Evolutionary conservation across 2,329 filamentous ascomycete species (phyloP), one percentile per base, ranked within the genome.

Genomic region (Karstenula rhodostoma): DNA sequence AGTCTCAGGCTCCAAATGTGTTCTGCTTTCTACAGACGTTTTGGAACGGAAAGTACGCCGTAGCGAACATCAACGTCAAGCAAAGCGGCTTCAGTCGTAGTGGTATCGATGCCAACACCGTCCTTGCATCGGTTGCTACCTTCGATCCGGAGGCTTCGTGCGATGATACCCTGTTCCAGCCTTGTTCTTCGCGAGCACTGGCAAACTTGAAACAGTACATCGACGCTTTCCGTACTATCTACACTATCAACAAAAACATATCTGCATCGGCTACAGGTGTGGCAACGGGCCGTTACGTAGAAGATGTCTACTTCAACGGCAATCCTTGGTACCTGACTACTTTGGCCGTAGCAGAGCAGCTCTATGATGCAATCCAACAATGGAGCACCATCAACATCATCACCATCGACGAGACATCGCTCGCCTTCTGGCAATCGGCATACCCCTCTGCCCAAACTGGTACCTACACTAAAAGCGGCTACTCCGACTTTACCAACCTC

Each of bases 281-380:
- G 35, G 77, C 81, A 0, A 75, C 82, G 19, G 77, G 76, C 23
- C 69, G 77, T 2, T 78, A 79, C 50, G 65, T 71, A 3, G 76
- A 78, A 74, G 91, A 95, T 66, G 76, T 82, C 9, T 94, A 94
- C 78, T 89, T 89, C 74, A 85, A 86, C 58, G 91, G 90, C 1
- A 93, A 94, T 76, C 91, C 91, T 2, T 94, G 91, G 91, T 84
- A 92, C 69, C 83, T 94, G 19, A 85, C 85, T 67, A 94, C 90
- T 1, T 83, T 92, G 35, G 90, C 90, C 3, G 90, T 90, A 0
- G 91, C 91, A 2, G 91, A 94, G 77, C 88, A 91, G 73, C 85
- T 94, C 4, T 94, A 93, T 73, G 88, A 91, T 69, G 89, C 91
- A 1, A 71, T 93, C 4, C 88, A 89, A 65, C 86, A 89, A 50